Percentiles rank a stretch among this genome's conserved stretches.
These are phyloP conservation scores for Cystofilobasidium capitatum DNA, from an alignment of 768 basidiomycete species.

Conservation along the genomic window DNA sequence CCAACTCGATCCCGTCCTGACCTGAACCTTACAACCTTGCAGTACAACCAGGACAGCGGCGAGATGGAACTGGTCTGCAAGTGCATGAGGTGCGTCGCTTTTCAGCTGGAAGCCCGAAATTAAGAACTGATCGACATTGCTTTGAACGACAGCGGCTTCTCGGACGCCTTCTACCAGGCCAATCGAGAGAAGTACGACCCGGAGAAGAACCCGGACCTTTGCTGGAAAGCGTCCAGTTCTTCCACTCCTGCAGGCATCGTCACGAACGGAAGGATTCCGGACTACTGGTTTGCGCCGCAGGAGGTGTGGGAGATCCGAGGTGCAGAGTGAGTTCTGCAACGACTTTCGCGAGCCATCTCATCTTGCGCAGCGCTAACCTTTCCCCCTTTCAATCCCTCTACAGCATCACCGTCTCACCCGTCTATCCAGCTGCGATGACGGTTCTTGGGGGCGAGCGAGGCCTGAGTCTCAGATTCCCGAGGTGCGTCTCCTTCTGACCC, in stretches of 20 bases:
- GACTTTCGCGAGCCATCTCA: conserved; percentile 44
- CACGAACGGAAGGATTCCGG: conserved; percentile 46
- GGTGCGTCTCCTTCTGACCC: background rate
- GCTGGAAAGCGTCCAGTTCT: conserved; percentile 49
- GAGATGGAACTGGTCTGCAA: conserved; percentile 71
- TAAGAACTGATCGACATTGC: conserved; percentile 5
- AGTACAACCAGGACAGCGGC: conserved; percentile 55
- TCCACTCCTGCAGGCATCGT: conserved; percentile 47
- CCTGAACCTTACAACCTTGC: background rate
- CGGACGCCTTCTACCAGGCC: conserved; percentile 71
- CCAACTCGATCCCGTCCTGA: background rate
- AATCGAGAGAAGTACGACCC: conserved; percentile 45
- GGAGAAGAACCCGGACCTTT: conserved; percentile 55
- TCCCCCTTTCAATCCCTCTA: conserved; percentile 18
- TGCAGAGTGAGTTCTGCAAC: conserved; percentile 41
- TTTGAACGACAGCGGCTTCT: conserved; percentile 52
- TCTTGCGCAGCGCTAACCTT: conserved; percentile 1
- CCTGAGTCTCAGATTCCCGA: conserved; percentile 73
- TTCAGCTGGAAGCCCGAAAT: background rate
- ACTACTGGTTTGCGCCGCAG: conserved; percentile 42
- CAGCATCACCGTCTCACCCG: conserved; percentile 73
- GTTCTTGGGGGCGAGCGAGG: conserved; percentile 56
- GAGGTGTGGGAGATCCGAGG: conserved; percentile 74
- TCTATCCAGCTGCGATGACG: conserved; percentile 67
- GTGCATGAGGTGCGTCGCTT: conserved; percentile 45